Conservation (phyloP, 805 yeast genomes). For the Lipomyces orientalis region DNA sequence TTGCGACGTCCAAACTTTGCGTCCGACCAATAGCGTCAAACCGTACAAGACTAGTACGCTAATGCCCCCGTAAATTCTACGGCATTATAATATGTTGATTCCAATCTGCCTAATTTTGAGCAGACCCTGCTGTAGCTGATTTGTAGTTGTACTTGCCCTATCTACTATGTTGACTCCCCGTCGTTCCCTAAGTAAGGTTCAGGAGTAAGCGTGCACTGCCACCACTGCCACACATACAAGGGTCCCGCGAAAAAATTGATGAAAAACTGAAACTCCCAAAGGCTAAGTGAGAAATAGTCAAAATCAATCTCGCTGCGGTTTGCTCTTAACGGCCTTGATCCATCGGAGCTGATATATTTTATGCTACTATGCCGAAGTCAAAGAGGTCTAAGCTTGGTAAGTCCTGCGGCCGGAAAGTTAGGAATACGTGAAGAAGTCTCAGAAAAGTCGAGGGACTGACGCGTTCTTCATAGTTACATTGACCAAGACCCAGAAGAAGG, state of each 20-base stretch:
- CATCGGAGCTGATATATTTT: neutral
- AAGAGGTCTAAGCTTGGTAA: conserved; percentile 83
- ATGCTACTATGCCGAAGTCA: conserved; percentile 87
- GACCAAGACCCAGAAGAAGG: conserved; percentile 96
- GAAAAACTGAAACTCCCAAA: conserved; percentile 17
- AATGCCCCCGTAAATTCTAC: too few relatives aligned
- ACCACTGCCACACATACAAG: conserved; percentile 4
- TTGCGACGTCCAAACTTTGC: conserved; percentile 41
- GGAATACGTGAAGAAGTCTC: neutral
- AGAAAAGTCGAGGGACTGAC: neutral
- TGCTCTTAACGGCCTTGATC: neutral
- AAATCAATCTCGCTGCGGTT: neutral
- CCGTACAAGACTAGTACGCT: neutral
- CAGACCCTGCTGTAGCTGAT: too few relatives aligned
- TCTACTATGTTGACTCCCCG: neutral
- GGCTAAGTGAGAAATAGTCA: neutral
- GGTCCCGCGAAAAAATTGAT: conserved; percentile 9
- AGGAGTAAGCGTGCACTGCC: conserved; percentile 11
- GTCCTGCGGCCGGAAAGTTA: conserved; percentile 25
- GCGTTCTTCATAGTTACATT: conserved; percentile 64
- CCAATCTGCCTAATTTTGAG: too few relatives aligned
- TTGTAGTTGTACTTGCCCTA: too few relatives aligned
- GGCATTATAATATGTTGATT: too few relatives aligned
- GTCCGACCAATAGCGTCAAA: too few relatives aligned
- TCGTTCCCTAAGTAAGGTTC: neutral